Percentiles rank a stretch among this genome's conserved stretches.
Conservation (phyloP, 2,329 filamentous ascomycete species). For the Aspergillus sp. region DNA sequence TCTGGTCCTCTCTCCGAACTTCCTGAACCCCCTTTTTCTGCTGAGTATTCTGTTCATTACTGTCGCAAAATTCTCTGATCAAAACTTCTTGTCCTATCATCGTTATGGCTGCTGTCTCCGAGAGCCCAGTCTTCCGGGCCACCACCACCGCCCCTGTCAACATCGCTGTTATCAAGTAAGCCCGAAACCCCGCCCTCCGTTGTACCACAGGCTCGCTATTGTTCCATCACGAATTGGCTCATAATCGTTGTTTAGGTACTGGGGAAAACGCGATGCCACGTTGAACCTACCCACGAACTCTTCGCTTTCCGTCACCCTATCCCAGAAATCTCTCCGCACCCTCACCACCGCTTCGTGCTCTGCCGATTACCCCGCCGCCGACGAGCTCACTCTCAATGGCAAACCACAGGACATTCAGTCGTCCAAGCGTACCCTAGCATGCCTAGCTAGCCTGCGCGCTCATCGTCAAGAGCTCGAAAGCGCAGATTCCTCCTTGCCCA, state of each 20-base stretch:
- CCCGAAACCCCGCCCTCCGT: conserved; percentile 25
- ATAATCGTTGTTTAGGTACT: conserved; percentile 63
- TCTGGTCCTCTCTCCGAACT: neutral
- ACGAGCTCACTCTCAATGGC: conserved; percentile 84
- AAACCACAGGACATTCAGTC: conserved; percentile 76
- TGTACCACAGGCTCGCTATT: neutral
- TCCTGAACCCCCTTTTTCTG: conserved; percentile 14
- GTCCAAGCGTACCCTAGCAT: conserved; percentile 89
- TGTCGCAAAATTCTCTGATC: neutral
- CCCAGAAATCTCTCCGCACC: conserved; percentile 89
- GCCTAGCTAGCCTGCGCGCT: conserved; percentile 81
- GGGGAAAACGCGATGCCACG: conserved; percentile 93
- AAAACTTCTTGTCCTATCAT: conserved; percentile 9
- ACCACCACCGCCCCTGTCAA: conserved; percentile 97
- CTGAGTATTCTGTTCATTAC: conserved; percentile 4
- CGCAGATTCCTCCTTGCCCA: conserved; percentile 73
- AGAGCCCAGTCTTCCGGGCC: conserved; percentile 73
- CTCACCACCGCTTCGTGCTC: conserved; percentile 96
- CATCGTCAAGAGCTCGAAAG: conserved; percentile 78
- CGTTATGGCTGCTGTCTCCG: conserved; percentile 41
- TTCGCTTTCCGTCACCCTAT: conserved; percentile 94
- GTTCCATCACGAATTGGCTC: conserved; percentile 15
- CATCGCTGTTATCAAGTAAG: conserved; percentile 94
- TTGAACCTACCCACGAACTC: conserved; percentile 98
- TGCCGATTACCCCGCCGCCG: conserved; percentile 64